A percentile compares a stretch with the other conserved stretches of the same genome.
These are phyloP conservation scores for Pseudogymnoascus sp. DNA, from an alignment of 2,329 filamentous ascomycete species.

Conservation along the genomic window DNA sequence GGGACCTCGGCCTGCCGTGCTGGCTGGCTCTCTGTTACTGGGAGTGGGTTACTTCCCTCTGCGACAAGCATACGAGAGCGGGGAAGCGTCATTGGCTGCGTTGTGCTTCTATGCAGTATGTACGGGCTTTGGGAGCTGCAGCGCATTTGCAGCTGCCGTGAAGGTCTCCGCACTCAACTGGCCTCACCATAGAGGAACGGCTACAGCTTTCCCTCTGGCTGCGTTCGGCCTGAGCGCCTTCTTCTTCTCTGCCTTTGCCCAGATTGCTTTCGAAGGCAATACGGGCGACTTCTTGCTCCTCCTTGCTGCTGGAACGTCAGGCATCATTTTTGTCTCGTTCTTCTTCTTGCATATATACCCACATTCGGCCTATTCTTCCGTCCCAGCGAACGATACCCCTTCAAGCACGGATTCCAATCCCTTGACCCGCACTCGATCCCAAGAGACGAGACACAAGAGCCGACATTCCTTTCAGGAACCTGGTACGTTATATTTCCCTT, in stretches of 20 bases:
- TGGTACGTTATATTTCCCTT: conserved; percentile 50
- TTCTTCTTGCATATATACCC: conserved; percentile 77
- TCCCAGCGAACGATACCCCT: conserved; percentile 32
- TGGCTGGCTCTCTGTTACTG: conserved; percentile 66
- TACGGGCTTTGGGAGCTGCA: conserved; percentile 81
- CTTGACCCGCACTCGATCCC: conserved; percentile 40
- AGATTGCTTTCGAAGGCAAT: conserved; percentile 71
- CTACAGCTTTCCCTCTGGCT: conserved; percentile 86
- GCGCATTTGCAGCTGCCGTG: conserved; percentile 80
- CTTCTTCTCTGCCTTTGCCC: conserved; percentile 80
- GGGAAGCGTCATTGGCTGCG: conserved; percentile 47
- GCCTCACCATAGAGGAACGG: conserved; percentile 83
- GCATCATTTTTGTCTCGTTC: conserved; percentile 67
- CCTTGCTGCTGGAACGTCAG: conserved; percentile 70
- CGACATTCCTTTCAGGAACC: conserved; percentile 43
- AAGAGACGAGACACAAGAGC: conserved; percentile 34
- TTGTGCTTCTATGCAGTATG: conserved; percentile 81
- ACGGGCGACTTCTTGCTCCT: conserved; percentile 75
- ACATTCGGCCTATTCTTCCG: conserved; percentile 38
- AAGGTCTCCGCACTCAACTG: conserved; percentile 87
- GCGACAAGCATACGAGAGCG: conserved; percentile 67
- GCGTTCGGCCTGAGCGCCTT: conserved; percentile 93
- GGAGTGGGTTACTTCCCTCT: conserved; percentile 80
- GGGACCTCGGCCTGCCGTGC: conserved; percentile 70
- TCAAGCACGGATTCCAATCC: conserved; percentile 22